Percentiles rank a stretch among this genome's conserved stretches.
Conservation (phyloP, 2,329 filamentous ascomycete species). For the Endoconidiophora polonica region DNA sequence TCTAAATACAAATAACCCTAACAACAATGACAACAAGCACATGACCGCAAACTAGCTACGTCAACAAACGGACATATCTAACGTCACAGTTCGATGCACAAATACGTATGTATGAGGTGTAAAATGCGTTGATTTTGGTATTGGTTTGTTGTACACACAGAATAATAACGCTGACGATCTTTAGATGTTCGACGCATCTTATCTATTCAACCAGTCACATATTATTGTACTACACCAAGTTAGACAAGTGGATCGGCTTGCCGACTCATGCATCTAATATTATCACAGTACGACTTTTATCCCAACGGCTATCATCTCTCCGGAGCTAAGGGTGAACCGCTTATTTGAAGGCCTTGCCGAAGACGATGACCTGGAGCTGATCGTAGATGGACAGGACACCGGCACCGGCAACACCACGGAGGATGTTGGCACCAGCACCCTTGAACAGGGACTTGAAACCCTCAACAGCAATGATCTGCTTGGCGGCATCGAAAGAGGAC, state of each 20-base stretch:
- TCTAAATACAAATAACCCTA: too few relatives aligned
- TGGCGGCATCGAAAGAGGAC: conserved; percentile 83
- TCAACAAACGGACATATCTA: not conserved
- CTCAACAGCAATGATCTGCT: conserved; percentile 95
- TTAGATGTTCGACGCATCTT: not conserved
- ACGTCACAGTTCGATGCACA: conserved; percentile 13
- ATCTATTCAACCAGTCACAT: conserved; percentile 9
- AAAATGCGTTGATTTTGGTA: conserved; percentile 9
- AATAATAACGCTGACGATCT: conserved; percentile 7
- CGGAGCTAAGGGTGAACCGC: conserved; percentile 24
- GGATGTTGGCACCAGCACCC: conserved; percentile 99
- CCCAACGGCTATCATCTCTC: not conserved
- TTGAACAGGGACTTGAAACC: conserved; percentile 99
- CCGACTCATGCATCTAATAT: not conserved
- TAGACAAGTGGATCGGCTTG: not conserved
- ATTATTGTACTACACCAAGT: not conserved
- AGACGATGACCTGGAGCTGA: conserved; percentile 96
- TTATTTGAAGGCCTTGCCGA: conserved; percentile 98
- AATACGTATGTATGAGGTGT: not conserved
- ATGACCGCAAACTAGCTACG: not conserved
- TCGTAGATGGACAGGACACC: conserved; percentile 99
- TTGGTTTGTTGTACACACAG: conserved; percentile 12
- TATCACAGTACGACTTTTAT: not conserved
- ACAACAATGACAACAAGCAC: not conserved
- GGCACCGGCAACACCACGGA: conserved; percentile 99